phyloP scores from a whole-genome alignment of 352 stramenopile genomes.

The Blastocystis sp. region DNA sequence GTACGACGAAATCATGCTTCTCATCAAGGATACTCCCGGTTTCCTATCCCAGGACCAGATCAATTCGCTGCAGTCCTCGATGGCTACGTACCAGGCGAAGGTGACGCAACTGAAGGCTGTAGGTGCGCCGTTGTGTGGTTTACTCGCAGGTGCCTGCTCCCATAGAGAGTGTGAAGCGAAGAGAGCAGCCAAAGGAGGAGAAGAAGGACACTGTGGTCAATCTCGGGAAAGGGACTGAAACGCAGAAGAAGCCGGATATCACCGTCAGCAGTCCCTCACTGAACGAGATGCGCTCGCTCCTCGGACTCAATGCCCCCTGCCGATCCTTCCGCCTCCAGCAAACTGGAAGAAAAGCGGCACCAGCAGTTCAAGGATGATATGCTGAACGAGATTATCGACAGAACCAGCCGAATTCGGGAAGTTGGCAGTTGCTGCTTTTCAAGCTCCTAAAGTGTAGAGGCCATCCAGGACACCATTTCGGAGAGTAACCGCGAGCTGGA shows the following conservation, averaged over 20 bases:
- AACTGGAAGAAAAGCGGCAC: background rate
- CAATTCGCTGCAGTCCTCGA: background rate
- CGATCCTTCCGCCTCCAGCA: background rate
- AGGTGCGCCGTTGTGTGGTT: background rate
- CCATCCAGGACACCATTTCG: background rate
- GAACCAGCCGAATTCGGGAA: background rate
- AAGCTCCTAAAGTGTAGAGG: background rate
- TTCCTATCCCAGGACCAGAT: conserved; percentile 8
- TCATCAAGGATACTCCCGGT: conserved; percentile 18
- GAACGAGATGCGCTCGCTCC: background rate
- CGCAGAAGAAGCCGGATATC: background rate
- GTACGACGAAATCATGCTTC: conserved; percentile 7
- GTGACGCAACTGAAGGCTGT: background rate
- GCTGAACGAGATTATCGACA: conserved; percentile 14
- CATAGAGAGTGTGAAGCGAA: too few relatives aligned
- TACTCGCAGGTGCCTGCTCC: background rate
- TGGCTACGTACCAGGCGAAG: background rate
- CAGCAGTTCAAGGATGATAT: background rate
- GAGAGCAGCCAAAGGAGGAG: background rate
- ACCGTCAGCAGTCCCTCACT: background rate
- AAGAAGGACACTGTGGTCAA: background rate
- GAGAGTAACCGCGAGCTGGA: conserved; percentile 18
- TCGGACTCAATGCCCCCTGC: background rate
- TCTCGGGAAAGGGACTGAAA: background rate
- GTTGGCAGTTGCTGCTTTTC: background rate